A percentile compares a stretch with the other conserved stretches of the same genome.
phyloP scores from a whole-genome alignment of 2,329 filamentous ascomycete genomes.

The Fusarium chlamydosporum region DNA sequence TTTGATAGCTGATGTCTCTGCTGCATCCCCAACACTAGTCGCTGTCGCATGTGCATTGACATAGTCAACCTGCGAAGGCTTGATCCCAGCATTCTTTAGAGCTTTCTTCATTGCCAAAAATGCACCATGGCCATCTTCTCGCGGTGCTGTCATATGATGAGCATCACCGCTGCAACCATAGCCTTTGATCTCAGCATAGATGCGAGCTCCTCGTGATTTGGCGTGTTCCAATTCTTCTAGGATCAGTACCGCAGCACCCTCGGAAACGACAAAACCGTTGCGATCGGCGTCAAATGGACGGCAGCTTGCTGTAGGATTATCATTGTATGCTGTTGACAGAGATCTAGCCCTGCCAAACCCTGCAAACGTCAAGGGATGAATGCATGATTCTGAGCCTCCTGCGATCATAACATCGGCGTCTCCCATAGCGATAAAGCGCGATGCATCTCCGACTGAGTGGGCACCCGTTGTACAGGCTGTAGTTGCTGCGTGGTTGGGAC shows the following conservation, averaged over 20 bases:
- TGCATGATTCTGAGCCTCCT: conserved; percentile 95
- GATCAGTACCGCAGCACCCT: conserved; percentile 89
- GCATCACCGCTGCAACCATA: conserved; percentile 95
- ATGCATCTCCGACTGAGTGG: conserved; percentile 93
- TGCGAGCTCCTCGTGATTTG: conserved; percentile 78
- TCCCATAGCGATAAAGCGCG: conserved; percentile 90
- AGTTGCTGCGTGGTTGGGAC: conserved; percentile 92
- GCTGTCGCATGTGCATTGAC: conserved; percentile 96
- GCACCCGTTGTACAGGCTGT: conserved; percentile 97
- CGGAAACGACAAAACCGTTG: conserved; percentile 90
- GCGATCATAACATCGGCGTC: conserved; percentile 97
- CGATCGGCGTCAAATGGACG: conserved; percentile 87
- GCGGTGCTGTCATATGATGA: conserved; percentile 92
- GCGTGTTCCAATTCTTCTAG: conserved; percentile 94
- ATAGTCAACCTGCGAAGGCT: conserved; percentile 83
- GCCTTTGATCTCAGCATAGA: conserved; percentile 90
- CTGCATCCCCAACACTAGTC: conserved; percentile 86
- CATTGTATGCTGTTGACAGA: conserved; percentile 84
- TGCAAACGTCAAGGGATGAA: conserved; percentile 92
- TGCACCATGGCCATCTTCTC: conserved; percentile 85
- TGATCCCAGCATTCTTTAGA: conserved; percentile 77
- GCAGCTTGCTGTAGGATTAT: conserved; percentile 77
- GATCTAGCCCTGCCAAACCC: conserved; percentile 92
- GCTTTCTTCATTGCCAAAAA: conserved; percentile 88
- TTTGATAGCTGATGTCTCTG: conserved; percentile 88